These are phyloP conservation scores for Curvularia sp. DNA, from an alignment of 2,329 filamentous ascomycete genomes.

Conservation along the genomic window DNA sequence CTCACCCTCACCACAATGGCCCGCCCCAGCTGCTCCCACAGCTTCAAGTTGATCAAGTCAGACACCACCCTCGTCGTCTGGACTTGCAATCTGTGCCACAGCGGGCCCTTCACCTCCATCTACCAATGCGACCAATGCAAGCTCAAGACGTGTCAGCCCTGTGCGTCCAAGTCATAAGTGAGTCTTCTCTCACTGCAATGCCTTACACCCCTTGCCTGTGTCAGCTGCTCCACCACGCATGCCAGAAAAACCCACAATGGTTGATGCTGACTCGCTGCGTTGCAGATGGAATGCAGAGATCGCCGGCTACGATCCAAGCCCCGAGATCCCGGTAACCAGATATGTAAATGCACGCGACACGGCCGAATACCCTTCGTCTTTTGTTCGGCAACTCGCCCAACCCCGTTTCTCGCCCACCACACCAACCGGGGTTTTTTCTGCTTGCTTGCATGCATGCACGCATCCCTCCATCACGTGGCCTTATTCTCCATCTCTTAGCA, in stretches of 20 bases:
- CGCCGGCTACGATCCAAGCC: conserved; percentile 33
- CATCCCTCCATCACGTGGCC: conserved; percentile 28
- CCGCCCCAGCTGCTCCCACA: conserved; percentile 57
- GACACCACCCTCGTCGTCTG: conserved; percentile 60
- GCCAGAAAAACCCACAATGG: conserved; percentile 23
- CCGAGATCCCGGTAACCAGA: conserved; percentile 20
- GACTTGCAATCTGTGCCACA: conserved; percentile 61
- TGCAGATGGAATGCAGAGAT: conserved; percentile 36
- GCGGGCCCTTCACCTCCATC: conserved; percentile 59
- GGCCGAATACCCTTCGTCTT: conserved; percentile 15
- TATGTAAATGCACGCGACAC: conserved; percentile 16
- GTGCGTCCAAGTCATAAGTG: conserved; percentile 53
- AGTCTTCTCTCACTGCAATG: conserved; percentile 12
- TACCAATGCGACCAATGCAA: conserved; percentile 60
- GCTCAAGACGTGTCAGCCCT: conserved; percentile 58
- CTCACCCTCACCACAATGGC: conserved; percentile 49
- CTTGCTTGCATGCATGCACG: conserved; percentile 18
- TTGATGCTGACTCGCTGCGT: conserved; percentile 33
- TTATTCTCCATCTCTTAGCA: conserved; percentile 42
- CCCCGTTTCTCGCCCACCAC: conserved; percentile 2
- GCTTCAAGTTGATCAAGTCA: conserved; percentile 60
- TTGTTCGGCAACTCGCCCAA: conserved; percentile 21
- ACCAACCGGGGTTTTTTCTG: conserved; percentile 20
- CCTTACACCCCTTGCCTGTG: not conserved
- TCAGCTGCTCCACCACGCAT: conserved; percentile 15